These are phyloP conservation scores for Cladosporium oxysporum DNA, from an alignment of 2,329 filamentous ascomycete species.

Conservation along the genomic window DNA sequence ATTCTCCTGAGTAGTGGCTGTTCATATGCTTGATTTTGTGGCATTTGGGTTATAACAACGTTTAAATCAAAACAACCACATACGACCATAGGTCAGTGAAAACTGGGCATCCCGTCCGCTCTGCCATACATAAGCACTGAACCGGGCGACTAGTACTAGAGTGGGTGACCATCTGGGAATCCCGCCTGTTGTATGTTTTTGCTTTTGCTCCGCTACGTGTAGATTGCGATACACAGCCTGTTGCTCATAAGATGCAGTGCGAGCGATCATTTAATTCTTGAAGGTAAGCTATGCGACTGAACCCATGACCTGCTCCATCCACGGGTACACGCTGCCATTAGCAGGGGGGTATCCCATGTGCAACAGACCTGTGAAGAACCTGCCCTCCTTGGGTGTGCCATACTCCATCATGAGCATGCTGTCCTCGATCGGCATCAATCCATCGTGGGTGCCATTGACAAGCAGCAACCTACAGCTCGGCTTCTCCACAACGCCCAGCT, in stretches of 20 bases:
- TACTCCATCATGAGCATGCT: constrained; percentile 65
- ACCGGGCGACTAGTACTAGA: too few species aligned
- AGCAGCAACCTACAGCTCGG: constrained; percentile 60
- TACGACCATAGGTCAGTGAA: too few species aligned
- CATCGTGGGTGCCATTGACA: constrained; percentile 63
- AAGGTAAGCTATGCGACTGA: constrained; percentile 3
- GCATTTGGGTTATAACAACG: too few species aligned
- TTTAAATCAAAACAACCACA: too few species aligned
- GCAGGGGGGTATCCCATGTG: constrained; percentile 70
- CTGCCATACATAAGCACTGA: too few species aligned
- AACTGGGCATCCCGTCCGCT: too few species aligned
- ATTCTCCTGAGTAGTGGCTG: too few species aligned
- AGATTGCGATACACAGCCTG: too few species aligned
- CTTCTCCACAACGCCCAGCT: constrained; percentile 58
- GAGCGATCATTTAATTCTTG: not conserved
- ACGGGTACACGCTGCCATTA: constrained; percentile 60
- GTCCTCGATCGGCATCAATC: constrained; percentile 69
- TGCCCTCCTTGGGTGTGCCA: constrained; percentile 65
- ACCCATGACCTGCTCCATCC: constrained; percentile 60
- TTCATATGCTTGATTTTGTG: too few species aligned
- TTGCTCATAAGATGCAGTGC: not conserved
- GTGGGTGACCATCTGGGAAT: too few species aligned
- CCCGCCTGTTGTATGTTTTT: too few species aligned
- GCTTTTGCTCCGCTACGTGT: too few species aligned
- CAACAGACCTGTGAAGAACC: constrained; percentile 62